Conservation (phyloP, 768 basidiomycete genomes). For the Leccinum uliginosum region DNA sequence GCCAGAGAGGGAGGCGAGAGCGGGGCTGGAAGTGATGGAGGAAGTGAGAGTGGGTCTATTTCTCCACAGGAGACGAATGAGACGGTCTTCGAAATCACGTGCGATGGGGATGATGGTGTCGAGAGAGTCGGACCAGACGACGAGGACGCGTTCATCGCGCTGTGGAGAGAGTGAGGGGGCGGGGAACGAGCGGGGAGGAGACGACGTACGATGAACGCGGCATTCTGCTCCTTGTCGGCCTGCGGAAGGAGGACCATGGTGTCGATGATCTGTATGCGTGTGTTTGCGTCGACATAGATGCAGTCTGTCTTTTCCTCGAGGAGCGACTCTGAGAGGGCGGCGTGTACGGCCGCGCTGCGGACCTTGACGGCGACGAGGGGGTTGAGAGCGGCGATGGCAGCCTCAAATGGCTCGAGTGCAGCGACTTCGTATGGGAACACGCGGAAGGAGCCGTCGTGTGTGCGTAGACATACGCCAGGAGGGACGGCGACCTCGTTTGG, state of each 20-base stretch:
- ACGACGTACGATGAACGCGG: slow-evolving; percentile 67
- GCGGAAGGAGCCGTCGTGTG: slow-evolving; percentile 44
- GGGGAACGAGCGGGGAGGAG: background rate
- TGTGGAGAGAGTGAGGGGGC: slow-evolving; percentile 20
- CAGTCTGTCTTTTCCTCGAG: slow-evolving; percentile 31
- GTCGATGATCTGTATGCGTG: slow-evolving; percentile 81
- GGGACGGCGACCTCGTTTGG: slow-evolving; percentile 45
- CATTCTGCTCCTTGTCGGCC: slow-evolving; percentile 32
- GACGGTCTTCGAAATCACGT: slow-evolving; percentile 52
- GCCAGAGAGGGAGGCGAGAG: slow-evolving; percentile 32
- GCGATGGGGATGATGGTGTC: slow-evolving; percentile 60
- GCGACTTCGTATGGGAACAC: slow-evolving; percentile 54
- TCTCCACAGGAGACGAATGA: slow-evolving; percentile 55
- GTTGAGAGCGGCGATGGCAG: slow-evolving; percentile 48
- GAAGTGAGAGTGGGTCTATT: slow-evolving; percentile 26
- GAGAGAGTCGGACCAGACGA: slow-evolving; percentile 81
- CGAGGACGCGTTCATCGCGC: slow-evolving; percentile 80
- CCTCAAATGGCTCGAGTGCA: slow-evolving; percentile 51
- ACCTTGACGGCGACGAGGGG: slow-evolving; percentile 54
- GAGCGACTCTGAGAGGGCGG: slow-evolving; percentile 41
- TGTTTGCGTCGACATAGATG: slow-evolving; percentile 45
- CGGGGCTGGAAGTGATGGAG: slow-evolving; percentile 27
- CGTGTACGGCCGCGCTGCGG: slow-evolving; percentile 46
- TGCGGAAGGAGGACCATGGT: slow-evolving; percentile 72
- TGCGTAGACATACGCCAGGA: slow-evolving; percentile 47